A percentile compares a stretch with the other conserved stretches of the same genome.
Evolutionary conservation across 2,329 filamentous ascomycete genomes (phyloP).

Genomic region (Neofusicoccum umdonicola): DNA sequence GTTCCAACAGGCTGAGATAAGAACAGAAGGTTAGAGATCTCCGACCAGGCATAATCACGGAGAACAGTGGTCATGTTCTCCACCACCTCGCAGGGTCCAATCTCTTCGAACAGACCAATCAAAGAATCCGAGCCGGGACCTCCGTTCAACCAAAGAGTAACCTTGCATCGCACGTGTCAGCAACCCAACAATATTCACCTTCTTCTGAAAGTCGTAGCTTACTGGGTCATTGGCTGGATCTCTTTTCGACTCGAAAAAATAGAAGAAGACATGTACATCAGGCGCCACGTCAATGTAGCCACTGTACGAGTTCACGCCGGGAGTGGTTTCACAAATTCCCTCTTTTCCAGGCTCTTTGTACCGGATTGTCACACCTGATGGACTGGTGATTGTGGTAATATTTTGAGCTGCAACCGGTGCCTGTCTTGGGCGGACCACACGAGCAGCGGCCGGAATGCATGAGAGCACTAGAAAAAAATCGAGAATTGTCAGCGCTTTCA

Average conservation of each 20-base stretch:
- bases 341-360: slow-evolving; percentile 46
- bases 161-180: not conserved
- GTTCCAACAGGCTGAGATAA: slow-evolving; percentile 37
- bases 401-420: slow-evolving; percentile 30
- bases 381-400: slow-evolving; percentile 42
- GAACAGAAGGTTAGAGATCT: slow-evolving; percentile 38
- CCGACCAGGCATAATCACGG: slow-evolving; percentile 41
- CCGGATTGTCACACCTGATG: slow-evolving; percentile 41
- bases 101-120: slow-evolving; percentile 24
- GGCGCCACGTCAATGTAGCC: slow-evolving; percentile 40
- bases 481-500: not conserved
- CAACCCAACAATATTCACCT: too few relatives aligned
- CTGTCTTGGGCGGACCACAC: not conserved
- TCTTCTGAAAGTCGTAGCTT: slow-evolving; percentile 24
- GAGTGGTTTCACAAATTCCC: slow-evolving; percentile 44
- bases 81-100: slow-evolving; percentile 47
- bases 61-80: slow-evolving; percentile 35
- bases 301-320: slow-evolving; percentile 37
- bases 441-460: not conserved
- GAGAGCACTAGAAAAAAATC: not conserved
- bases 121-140: not conserved
- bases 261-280: slow-evolving; percentile 41
- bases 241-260: slow-evolving; percentile 49
- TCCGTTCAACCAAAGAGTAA: slow-evolving; percentile 5
- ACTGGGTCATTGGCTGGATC: slow-evolving; percentile 50